These are phyloP conservation scores for Adansonia rubrostipa DNA, from an alignment of 441 rosid genomes.

Conservation along the genomic window DNA sequence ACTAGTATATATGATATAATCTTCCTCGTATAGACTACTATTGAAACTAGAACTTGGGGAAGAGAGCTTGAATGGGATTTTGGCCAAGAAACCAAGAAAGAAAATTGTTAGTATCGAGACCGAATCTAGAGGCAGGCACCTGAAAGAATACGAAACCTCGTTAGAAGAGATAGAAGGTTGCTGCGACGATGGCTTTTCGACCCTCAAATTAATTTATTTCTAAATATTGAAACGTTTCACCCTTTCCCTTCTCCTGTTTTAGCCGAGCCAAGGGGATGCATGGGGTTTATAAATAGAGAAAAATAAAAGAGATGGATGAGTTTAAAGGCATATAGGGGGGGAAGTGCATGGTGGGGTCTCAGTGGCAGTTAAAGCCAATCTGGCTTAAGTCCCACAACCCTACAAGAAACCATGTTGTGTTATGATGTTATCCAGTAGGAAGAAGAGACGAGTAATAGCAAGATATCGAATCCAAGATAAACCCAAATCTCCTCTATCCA, in stretches of 20 bases:
- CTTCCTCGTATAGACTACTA: not conserved
- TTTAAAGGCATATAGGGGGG: constrained; percentile 30
- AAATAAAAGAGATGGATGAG: constrained; percentile 32
- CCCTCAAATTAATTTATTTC: not conserved
- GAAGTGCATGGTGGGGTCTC: constrained; percentile 63
- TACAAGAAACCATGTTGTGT: constrained; percentile 54
- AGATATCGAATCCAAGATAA: not conserved
- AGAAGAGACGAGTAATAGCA: constrained; percentile 36
- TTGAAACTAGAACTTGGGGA: not conserved
- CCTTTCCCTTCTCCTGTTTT: not conserved
- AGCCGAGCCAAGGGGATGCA: not conserved
- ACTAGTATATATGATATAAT: not conserved
- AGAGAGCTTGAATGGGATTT: constrained; percentile 11
- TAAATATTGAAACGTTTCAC: constrained; percentile 15
- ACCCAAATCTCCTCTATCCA: not conserved
- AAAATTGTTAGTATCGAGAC: not conserved
- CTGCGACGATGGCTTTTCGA: too few species aligned
- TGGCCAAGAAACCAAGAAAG: constrained; percentile 15
- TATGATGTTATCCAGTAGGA: constrained; percentile 65
- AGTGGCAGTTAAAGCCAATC: constrained; percentile 56
- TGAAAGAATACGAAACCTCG: too few species aligned
- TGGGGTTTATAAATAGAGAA: constrained; percentile 22
- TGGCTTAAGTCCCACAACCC: constrained; percentile 50
- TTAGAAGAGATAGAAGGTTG: too few species aligned
- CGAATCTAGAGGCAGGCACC: too few species aligned